Evolutionary conservation across 352 stramenopile genomes (phyloP).

Genomic region (Peronospora belbahrii): DNA sequence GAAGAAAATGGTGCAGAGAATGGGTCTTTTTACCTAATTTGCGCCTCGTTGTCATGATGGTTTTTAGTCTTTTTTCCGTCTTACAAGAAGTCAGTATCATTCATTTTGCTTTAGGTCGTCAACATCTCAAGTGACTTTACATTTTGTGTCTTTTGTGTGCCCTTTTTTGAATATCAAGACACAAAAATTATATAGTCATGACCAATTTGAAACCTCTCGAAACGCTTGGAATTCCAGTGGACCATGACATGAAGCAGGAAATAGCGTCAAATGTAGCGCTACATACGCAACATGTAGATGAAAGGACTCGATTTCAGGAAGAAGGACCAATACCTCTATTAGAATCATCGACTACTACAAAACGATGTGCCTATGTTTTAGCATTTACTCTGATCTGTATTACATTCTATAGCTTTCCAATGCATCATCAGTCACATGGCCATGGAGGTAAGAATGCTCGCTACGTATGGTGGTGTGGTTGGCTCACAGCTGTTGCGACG

Average conservation of each 20-base stretch:
- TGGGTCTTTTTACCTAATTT: too few relatives aligned
- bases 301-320: background rate
- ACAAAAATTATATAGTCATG: background rate
- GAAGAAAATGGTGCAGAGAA: too few relatives aligned
- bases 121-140: too few relatives aligned
- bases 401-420: slow-evolving; percentile 58
- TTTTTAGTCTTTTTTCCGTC: too few relatives aligned
- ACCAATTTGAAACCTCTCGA: slow-evolving; percentile 8
- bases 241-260: slow-evolving; percentile 21
- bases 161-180: too few relatives aligned
- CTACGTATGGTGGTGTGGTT: slow-evolving; percentile 97
- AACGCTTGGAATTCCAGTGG: slow-evolving; percentile 9
- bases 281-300: slow-evolving; percentile 1
- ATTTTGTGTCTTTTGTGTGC: too few relatives aligned
- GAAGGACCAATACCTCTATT: slow-evolving; percentile 1
- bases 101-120: too few relatives aligned
- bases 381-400: slow-evolving; percentile 46
- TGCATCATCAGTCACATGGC: slow-evolving; percentile 20
- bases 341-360: slow-evolving; percentile 10
- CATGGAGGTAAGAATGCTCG: slow-evolving; percentile 46
- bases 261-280: background rate
- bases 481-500: slow-evolving; percentile 94
- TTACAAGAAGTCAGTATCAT: too few relatives aligned
- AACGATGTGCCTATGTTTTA: slow-evolving; percentile 35
- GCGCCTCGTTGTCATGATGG: too few relatives aligned